phyloP scores from a whole-genome alignment of 495 filamentous ascomycete species.

The Hypoxylon rickii region DNA sequence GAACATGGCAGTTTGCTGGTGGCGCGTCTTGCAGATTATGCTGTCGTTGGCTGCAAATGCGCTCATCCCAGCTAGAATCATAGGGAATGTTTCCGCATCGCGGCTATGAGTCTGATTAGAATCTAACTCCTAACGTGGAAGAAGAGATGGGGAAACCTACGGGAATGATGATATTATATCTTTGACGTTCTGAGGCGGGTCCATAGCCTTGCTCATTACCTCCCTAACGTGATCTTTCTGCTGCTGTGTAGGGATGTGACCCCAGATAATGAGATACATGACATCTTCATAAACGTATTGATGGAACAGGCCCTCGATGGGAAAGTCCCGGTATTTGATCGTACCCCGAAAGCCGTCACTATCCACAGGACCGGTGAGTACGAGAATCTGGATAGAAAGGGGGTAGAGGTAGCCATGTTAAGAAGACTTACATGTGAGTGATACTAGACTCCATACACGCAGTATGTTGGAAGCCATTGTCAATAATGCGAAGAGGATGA shows the following conservation, averaged over 20 bases:
- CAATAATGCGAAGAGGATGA: constrained; percentile 21
- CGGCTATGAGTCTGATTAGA: constrained; percentile 7
- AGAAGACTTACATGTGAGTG: constrained; percentile 23
- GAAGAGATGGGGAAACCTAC: constrained; percentile 8
- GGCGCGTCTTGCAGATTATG: constrained; percentile 43
- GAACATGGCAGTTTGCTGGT: constrained; percentile 46
- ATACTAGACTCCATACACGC: constrained; percentile 35
- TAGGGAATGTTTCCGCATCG: constrained; percentile 28
- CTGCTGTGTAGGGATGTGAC: constrained; percentile 43
- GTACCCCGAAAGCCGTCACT: constrained; percentile 39
- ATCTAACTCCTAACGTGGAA: neutral
- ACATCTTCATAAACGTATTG: constrained; percentile 48
- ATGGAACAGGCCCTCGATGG: constrained; percentile 49
- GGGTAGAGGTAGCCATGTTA: no score
- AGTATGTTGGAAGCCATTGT: constrained; percentile 33
- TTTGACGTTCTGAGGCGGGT: constrained; percentile 40
- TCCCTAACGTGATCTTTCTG: constrained; percentile 44
- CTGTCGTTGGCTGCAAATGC: constrained; percentile 40
- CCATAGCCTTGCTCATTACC: constrained; percentile 43
- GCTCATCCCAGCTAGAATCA: constrained; percentile 44
- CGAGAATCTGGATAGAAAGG: neutral
- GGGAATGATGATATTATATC: constrained; percentile 42
- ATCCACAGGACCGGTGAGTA: neutral
- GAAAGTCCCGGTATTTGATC: constrained; percentile 47
- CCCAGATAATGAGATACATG: constrained; percentile 54